Evolutionary conservation across 129 eudicot genomes (phyloP).

Genomic region (Oenanthe sinensis): DNA sequence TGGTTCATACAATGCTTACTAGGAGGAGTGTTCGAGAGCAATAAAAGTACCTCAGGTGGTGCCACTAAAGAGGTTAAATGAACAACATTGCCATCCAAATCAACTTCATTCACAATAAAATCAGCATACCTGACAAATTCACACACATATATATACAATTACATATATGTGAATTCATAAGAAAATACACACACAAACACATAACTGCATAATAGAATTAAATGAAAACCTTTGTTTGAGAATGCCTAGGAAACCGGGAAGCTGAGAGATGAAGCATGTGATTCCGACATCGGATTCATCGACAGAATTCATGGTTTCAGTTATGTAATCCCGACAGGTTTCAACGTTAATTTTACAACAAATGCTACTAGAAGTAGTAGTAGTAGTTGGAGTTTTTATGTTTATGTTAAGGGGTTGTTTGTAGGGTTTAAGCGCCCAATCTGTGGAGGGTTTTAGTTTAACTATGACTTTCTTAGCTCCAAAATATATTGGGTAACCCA

Average conservation of each 20-base stretch:
- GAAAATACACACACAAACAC: not conserved
- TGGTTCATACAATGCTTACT: not conserved
- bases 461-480: not conserved
- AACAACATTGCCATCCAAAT: constrained; percentile 74
- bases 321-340: not conserved
- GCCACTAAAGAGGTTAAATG: constrained; percentile 71
- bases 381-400: not conserved
- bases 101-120: constrained; percentile 95
- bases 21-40: no score
- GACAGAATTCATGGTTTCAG: constrained; percentile 14
- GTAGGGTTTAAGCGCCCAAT: constrained; percentile 1
- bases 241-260: constrained; percentile 86
- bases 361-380: not conserved
- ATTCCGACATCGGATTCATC: constrained; percentile 88
- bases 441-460: not conserved
- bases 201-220: not conserved
- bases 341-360: not conserved
- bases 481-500: not conserved
- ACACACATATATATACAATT: not conserved
- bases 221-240: constrained; percentile 73
- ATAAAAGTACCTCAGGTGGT: constrained; percentile 54
- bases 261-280: constrained; percentile 68
- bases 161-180: constrained; percentile 2
- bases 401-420: not conserved
- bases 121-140: constrained; percentile 57